Evolutionary conservation across 345 rosid genomes (phyloP).

Genomic region (Populus deltoides): DNA sequence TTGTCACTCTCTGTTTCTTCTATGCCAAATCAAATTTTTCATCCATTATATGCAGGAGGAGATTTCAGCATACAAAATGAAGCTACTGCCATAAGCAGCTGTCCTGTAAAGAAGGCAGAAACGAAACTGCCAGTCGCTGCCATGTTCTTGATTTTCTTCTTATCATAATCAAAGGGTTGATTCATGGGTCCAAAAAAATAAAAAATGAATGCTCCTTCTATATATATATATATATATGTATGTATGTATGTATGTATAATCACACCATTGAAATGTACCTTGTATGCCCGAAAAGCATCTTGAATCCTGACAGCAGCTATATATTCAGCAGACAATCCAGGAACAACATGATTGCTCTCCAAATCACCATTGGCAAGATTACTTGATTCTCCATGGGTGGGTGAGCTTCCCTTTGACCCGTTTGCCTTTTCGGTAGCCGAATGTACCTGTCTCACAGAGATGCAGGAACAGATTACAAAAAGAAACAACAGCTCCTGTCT

Average conservation of each 20-base stretch:
- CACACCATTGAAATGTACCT: conserved; percentile 24
- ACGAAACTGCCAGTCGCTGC: not conserved
- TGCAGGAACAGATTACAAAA: not conserved
- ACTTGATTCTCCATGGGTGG: conserved; percentile 14
- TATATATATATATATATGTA: too few relatives aligned
- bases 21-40: not conserved
- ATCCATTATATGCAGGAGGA: not conserved
- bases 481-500: not conserved
- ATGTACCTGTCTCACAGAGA: conserved; percentile 31
- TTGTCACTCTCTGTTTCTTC: too few relatives aligned
- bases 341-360: not conserved
- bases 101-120: not conserved
- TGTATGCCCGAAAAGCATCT: conserved; percentile 54
- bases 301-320: conserved; percentile 58
- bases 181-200: not conserved
- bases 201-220: too few relatives aligned
- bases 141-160: not conserved
- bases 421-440: conserved; percentile 41
- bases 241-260: too few relatives aligned
- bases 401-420: conserved; percentile 21
- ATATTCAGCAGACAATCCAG: conserved; percentile 23
- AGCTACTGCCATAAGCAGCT: too few relatives aligned
- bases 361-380: conserved; percentile 16
- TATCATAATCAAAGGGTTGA: too few relatives aligned
- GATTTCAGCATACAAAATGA: too few relatives aligned